A percentile compares a stretch with the other conserved stretches of the same genome.
These are phyloP conservation scores for Nakataea oryzae DNA, from an alignment of 2,329 filamentous ascomycete genomes.

Conservation along the genomic window DNA sequence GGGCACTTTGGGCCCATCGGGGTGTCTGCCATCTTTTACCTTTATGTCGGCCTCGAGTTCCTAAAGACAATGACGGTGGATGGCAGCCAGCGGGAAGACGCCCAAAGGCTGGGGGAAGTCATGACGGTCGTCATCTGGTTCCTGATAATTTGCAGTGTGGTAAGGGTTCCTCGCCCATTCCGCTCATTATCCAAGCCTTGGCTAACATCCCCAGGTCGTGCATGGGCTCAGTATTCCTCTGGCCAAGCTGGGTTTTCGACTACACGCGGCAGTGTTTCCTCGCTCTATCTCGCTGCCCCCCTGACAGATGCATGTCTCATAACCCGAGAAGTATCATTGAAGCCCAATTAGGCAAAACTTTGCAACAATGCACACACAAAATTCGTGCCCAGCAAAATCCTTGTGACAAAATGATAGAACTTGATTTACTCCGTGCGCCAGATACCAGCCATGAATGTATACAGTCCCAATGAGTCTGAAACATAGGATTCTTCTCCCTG, in stretches of 20 bases:
- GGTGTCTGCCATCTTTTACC: slow-evolving; percentile 83
- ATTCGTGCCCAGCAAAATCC: too few relatives aligned
- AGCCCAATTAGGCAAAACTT: too few relatives aligned
- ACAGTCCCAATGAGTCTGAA: too few relatives aligned
- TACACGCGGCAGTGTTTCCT: slow-evolving; percentile 24
- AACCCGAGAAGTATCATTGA: too few relatives aligned
- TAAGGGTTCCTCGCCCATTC: slow-evolving; percentile 31
- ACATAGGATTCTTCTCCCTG: too few relatives aligned
- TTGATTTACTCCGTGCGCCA: too few relatives aligned
- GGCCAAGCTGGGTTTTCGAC: slow-evolving; percentile 52
- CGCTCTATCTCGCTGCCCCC: not conserved
- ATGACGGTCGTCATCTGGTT: slow-evolving; percentile 78
- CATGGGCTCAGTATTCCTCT: slow-evolving; percentile 77
- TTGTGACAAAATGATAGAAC: too few relatives aligned
- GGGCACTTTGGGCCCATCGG: slow-evolving; percentile 93
- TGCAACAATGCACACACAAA: too few relatives aligned
- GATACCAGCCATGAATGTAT: too few relatives aligned
- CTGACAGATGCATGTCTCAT: not conserved
- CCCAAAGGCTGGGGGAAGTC: slow-evolving; percentile 52
- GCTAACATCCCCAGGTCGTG: slow-evolving; percentile 41
- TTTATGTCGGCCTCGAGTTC: slow-evolving; percentile 73
- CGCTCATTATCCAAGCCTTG: not conserved
- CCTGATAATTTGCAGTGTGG: slow-evolving; percentile 69
- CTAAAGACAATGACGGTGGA: slow-evolving; percentile 42
- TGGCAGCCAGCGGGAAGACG: slow-evolving; percentile 36